These are phyloP conservation scores for Coemansia sp. DNA, from an alignment of 192 early-diverging fungal species.

Conservation along the genomic window DNA sequence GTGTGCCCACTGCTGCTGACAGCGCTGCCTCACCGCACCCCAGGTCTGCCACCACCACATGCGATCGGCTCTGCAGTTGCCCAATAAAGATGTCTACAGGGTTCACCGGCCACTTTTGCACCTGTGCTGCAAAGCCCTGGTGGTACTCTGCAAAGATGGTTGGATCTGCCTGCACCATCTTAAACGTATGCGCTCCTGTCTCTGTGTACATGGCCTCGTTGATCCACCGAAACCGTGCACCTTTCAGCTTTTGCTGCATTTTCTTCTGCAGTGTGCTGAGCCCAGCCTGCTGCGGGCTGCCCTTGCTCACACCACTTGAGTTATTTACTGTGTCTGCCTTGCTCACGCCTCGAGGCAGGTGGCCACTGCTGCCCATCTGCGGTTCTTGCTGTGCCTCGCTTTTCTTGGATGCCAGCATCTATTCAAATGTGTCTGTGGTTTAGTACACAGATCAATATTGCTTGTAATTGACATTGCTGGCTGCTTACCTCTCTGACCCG, in stretches of 20 bases:
- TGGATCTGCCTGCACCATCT: slow-evolving; percentile 78
- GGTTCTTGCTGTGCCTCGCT: neutral
- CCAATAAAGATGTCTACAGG: slow-evolving; percentile 85
- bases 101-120: slow-evolving; percentile 89
- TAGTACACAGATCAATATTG: neutral
- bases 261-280: slow-evolving; percentile 50
- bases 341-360: neutral
- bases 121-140: slow-evolving; percentile 88
- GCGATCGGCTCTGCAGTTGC: slow-evolving; percentile 52
- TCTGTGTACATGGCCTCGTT: slow-evolving; percentile 96
- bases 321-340: neutral
- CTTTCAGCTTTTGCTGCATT: slow-evolving; percentile 74
- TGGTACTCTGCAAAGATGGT: slow-evolving; percentile 96
- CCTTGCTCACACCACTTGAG: neutral
- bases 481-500: slow-evolving; percentile 33
- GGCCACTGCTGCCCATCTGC: neutral
- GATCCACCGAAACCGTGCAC: slow-evolving; percentile 82
- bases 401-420: slow-evolving; percentile 8
- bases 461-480: neutral
- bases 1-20: slow-evolving; percentile 62
- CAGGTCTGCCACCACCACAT: slow-evolving; percentile 77
- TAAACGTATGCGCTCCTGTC: slow-evolving; percentile 67
- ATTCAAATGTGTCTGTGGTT: neutral
- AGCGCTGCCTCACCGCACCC: slow-evolving; percentile 96
- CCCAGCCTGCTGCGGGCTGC: neutral